Evolutionary conservation across 1,139 yeast genomes (phyloP), one percentile per base, ranked within the genome.

Genomic region (Lodderomyces beijingensis): DNA sequence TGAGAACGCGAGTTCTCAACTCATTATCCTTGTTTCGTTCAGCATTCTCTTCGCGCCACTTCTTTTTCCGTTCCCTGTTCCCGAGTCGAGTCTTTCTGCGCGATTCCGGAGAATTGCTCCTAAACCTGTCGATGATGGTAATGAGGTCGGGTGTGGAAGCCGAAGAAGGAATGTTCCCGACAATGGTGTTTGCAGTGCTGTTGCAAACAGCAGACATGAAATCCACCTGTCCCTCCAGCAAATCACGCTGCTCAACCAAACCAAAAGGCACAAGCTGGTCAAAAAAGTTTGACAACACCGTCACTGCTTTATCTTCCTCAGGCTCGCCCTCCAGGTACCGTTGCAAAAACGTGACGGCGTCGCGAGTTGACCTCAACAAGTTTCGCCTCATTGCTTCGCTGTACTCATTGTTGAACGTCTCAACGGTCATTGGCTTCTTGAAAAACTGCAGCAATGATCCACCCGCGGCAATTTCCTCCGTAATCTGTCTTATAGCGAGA

Each of bases 1-100:
- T 80, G 40, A 74, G 69, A 17, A 91, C 82, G 35, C 97, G 65
- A 1, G 85, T 76, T 34, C 94, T 70, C 38, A 89, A 61, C 52
- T 89, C 97, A 46, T 85, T 83, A 52, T 87, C 96, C 58, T 86
- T 81, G 53, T 89, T 89, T 42, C 93, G 70, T 41, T 82, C 83
- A 11, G 75, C 73, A 52, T 89, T 88, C 23, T 77, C 80, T 41
- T 79, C 91, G 50, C 97, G 74, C 97, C 97, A 91, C 45, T 78
- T 76, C 60, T 88, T 81, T 60, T 91, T 91, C 25, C 97, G 70
- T 41, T 84, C 91, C 32, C 95, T 69, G 47, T 88, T 88, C 36
- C 81, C 94, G 17, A 75, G 53, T 27, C 86, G 61, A 7, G 77
- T 65, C 42, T 78, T 70, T 43, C 84, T 93, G 39, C 73, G 74